Percentiles rank a stretch among this genome's conserved stretches.
Conservation (phyloP, 2,329 filamentous ascomycete genomes). For the Neonectria ditissima region DNA sequence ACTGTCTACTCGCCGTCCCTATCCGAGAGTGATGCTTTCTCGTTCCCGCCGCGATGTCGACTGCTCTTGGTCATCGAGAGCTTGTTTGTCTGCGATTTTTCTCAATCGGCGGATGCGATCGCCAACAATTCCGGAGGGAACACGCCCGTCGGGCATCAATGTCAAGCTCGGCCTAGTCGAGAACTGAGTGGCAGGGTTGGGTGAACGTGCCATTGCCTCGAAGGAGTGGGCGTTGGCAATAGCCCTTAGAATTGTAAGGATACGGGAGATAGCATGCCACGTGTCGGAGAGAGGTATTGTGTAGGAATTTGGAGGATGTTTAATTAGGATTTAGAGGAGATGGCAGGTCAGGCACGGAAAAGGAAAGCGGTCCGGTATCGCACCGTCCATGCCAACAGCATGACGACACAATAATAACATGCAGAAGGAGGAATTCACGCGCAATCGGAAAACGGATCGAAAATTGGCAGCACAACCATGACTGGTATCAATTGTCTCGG, state of each 20-base stretch:
- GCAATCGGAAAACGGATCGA: slow-evolving; percentile 27
- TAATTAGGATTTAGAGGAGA: slow-evolving; percentile 18
- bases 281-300: slow-evolving; percentile 24
- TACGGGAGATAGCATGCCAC: slow-evolving; percentile 25
- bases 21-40: slow-evolving; percentile 45
- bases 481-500: slow-evolving; percentile 53
- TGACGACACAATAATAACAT: slow-evolving; percentile 12
- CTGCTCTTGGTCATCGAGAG: slow-evolving; percentile 13
- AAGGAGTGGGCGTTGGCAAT: slow-evolving; percentile 13
- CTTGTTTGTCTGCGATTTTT: slow-evolving; percentile 35
- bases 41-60: slow-evolving; percentile 34
- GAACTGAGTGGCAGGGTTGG: slow-evolving; percentile 17
- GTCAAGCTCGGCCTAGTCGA: slow-evolving; percentile 16
- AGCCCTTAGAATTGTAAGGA: slow-evolving; percentile 18
- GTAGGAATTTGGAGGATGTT: slow-evolving; percentile 17
- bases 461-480: slow-evolving; percentile 45
- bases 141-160: slow-evolving; percentile 24
- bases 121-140: slow-evolving; percentile 45
- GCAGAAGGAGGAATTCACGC: slow-evolving; percentile 38
- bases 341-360: slow-evolving; percentile 19
- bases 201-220: slow-evolving; percentile 30
- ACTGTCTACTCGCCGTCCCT: slow-evolving; percentile 43
- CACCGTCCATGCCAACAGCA: slow-evolving; percentile 27
- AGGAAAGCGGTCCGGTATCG: slow-evolving; percentile 27
- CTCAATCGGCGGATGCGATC: slow-evolving; percentile 47